Percentiles rank a stretch among this genome's conserved stretches.
phyloP scores from a whole-genome alignment of 1,139 yeast genomes.

The Yamadazyma buinensis region DNA sequence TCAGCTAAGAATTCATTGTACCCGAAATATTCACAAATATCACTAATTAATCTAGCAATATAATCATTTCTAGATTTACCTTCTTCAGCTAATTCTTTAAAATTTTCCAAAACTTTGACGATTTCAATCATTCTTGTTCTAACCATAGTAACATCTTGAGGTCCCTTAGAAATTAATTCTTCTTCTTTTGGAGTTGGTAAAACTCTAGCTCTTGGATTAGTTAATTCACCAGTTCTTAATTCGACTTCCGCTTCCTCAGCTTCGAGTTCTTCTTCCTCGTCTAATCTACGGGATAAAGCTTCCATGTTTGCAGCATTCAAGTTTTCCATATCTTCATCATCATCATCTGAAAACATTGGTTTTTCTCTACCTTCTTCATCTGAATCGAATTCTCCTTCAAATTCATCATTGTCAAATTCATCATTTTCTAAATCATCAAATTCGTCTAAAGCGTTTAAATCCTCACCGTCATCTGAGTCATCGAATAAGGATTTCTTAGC shows the following conservation, averaged over 20 bases:
- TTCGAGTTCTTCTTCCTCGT: conserved; percentile 67
- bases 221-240: conserved; percentile 53
- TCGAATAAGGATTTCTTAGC: conserved; percentile 78
- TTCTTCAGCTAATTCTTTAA: conserved; percentile 77
- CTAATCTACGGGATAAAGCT: conserved; percentile 65
- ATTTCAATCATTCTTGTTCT: conserved; percentile 95
- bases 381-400: conserved; percentile 48
- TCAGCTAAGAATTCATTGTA: conserved; percentile 93
- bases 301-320: conserved; percentile 89
- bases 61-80: conserved; percentile 85
- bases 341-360: conserved; percentile 85
- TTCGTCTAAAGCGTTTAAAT: conserved; percentile 28
- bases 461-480: conserved; percentile 55
- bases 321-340: conserved; percentile 71
- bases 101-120: conserved; percentile 92
- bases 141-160: conserved; percentile 73
- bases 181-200: conserved; percentile 64
- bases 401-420: conserved; percentile 48
- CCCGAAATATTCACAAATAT: conserved; percentile 94
- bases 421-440: conserved; percentile 40
- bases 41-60: conserved; percentile 68
- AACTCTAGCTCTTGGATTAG: conserved; percentile 69
- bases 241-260: conserved; percentile 79
- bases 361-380: conserved; percentile 55
- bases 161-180: conserved; percentile 44